phyloP scores from a whole-genome alignment of 192 early-diverging fungal genomes.

The Coemansia sp. region DNA sequence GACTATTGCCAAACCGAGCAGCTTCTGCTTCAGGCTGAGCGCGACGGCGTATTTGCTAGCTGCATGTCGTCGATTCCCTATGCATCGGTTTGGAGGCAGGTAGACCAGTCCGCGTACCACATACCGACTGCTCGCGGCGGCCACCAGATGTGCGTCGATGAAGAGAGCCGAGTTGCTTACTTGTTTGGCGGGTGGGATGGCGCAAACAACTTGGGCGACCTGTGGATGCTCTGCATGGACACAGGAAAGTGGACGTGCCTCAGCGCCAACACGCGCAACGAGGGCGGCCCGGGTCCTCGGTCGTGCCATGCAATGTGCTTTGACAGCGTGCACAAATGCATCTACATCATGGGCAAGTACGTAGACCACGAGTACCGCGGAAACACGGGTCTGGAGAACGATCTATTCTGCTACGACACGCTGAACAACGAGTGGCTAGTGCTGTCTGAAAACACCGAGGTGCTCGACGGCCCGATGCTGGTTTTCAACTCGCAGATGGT shows the following conservation, averaged over 20 bases:
- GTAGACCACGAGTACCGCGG: constrained; percentile 72
- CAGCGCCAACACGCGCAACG: constrained; percentile 67
- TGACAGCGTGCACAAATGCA: constrained; percentile 66
- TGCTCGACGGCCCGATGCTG: constrained; percentile 79
- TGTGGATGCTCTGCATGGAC: constrained; percentile 77
- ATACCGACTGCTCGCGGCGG: constrained; percentile 78
- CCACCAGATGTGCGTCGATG: constrained; percentile 96
- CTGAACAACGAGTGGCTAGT: constrained; percentile 64
- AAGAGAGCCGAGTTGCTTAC: constrained; percentile 69
- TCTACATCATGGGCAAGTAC: constrained; percentile 89
- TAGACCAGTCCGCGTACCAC: constrained; percentile 6
- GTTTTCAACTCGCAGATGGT: constrained; percentile 96
- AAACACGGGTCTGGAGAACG: constrained; percentile 69
- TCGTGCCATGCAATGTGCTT: constrained; percentile 94
- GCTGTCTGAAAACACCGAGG: constrained; percentile 78
- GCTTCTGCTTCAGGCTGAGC: constrained; percentile 63
- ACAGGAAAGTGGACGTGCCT: constrained; percentile 71
- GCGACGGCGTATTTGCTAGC: constrained; percentile 66
- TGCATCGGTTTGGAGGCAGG: constrained; percentile 64
- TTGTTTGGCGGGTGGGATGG: constrained; percentile 97
- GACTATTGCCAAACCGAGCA: constrained; percentile 74
- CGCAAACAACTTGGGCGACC: constrained; percentile 76
- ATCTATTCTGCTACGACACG: constrained; percentile 90
- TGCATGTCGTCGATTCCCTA: constrained; percentile 71
- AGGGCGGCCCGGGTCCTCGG: constrained; percentile 81